Base-by-base conservation (phyloP, 805 yeast genomes). In the Dipodascus albidus region DNA sequence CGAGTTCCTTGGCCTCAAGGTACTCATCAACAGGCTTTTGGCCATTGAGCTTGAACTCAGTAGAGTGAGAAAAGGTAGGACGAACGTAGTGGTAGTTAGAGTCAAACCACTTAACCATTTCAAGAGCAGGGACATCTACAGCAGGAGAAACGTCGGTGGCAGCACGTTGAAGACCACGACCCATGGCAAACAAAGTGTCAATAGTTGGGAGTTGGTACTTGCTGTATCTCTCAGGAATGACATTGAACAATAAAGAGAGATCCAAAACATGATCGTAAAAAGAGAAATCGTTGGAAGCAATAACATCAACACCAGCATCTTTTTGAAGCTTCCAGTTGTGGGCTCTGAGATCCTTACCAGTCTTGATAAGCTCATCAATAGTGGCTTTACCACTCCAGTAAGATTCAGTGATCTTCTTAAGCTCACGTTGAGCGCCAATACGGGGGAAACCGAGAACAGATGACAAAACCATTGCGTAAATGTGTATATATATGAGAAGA, bases 91-190 rank as follows among this genome's bases (percentile, higher is more conserved):
- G 99, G 87, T 93, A 93, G 88, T 93, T 93, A 61, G 97, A 87
- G 76, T 93, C 99, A 67, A 93, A 93, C 99, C 99, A 93, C 81
- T 93, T 93, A 65, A 93, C 99, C 99, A 93, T 93, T 82, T 93
- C 75, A 71, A 88, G 81, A 66, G 99, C 99, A 59, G 98, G 91
- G 58, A 93, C 99, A 74, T 93, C 99, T 64, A 93, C 96, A 63
- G 95, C 96, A 65, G 84, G 80, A 58, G 82, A 71, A 62, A 89
- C 69, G 64, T 85, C 95, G 62, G 95, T 85, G 62, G 95, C 96
- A 74, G 85, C 83, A 78, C 93, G 87, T 80, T 93, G 99, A 73
- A 93, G 81, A 83, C 99, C 99, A 82, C 99, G 89, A 76, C 98
- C 99, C 98, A 93, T 93, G 69, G 99, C 99, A 72, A 93, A 93